Base-by-base conservation (phyloP, 257 asterid species). In the Ilex asprella region DNA sequence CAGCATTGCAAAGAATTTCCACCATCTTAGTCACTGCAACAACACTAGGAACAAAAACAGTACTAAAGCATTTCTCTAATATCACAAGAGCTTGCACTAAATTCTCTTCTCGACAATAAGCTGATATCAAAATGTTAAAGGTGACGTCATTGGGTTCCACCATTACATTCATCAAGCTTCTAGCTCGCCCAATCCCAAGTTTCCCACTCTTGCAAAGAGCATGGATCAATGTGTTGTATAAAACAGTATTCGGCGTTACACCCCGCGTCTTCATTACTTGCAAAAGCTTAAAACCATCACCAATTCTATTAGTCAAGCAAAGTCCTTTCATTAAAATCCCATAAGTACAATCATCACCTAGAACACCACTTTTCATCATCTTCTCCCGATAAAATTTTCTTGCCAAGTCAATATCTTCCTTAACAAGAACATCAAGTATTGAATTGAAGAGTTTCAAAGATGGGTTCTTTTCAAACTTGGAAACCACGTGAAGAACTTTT, bases 301-400 rank as follows among this genome's bases (percentile, higher is more conserved):
- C 84, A 3, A 93, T 87, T 62, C 97, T 75, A 75, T 87, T 93
- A 31, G 99, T 93, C 70, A 79, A 73, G 82, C 94, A 89, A 67
- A 93, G 84, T 12, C 99, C 96, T 76, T 93, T 93, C 97, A 93
- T 93, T 76, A 93, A 67, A 75, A 85, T 89, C 58, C 86, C 97
- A 1, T 75, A 84, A 61, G 99, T 89, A 75, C 87, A 93, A 58
- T 79, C 89, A 73, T 93, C 97, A 12, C 90, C 95, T 63, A 69
- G 70, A 69, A 90, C 68, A 30, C 91, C 94, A 73, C 31, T 58
- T 3, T 67, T 87, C 90, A 80, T 84, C 78, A 93, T 89, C 75
- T 89, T 93, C 80, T 52, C 84, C 83, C 94, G 70, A 30, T 83
- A 93, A 71, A 89, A 85, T 72, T 85, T 84, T 76, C 97, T 76